A percentile compares a stretch with the other conserved stretches of the same genome.
These are phyloP conservation scores for Setaria viridis DNA, from an alignment of 202 grass and related monocot species.

Conservation along the genomic window DNA sequence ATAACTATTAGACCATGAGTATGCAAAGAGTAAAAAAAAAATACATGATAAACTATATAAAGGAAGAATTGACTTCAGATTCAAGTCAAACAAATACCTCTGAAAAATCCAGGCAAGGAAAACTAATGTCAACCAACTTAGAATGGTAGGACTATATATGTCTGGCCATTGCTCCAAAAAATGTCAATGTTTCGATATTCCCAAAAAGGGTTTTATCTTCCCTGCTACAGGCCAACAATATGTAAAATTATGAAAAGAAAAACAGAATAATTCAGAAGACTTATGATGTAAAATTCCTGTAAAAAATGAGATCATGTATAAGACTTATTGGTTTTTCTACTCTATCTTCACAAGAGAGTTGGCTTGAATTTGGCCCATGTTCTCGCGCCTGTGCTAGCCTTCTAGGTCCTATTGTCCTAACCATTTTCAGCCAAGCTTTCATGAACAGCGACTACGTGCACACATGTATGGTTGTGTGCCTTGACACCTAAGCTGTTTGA, in stretches of 20 bases:
- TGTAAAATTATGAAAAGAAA: neutral
- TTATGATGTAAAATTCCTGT: neutral
- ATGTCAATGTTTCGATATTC: neutral
- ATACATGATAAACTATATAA: neutral
- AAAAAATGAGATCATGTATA: neutral
- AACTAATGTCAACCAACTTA: neutral
- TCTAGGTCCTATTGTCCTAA: neutral
- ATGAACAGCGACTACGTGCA: neutral
- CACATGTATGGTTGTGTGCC: neutral
- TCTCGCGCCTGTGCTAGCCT: neutral
- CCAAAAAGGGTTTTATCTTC: neutral
- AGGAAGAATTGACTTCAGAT: neutral
- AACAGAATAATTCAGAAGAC: neutral
- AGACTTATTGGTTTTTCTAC: neutral
- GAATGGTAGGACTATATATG: neutral
- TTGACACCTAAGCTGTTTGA: neutral
- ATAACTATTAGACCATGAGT: neutral
- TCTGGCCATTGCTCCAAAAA: neutral
- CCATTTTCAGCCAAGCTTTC: slow-evolving; percentile 17
- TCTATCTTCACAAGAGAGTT: neutral
- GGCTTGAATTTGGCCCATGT: neutral
- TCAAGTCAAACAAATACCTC: slow-evolving; percentile 15
- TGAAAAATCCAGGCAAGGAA: neutral
- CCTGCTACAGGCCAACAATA: neutral
- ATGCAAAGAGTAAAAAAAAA: no score